These are phyloP conservation scores for Aspergillus quadrilineatus DNA, from an alignment of 2,329 filamentous ascomycete species.

Conservation along the genomic window DNA sequence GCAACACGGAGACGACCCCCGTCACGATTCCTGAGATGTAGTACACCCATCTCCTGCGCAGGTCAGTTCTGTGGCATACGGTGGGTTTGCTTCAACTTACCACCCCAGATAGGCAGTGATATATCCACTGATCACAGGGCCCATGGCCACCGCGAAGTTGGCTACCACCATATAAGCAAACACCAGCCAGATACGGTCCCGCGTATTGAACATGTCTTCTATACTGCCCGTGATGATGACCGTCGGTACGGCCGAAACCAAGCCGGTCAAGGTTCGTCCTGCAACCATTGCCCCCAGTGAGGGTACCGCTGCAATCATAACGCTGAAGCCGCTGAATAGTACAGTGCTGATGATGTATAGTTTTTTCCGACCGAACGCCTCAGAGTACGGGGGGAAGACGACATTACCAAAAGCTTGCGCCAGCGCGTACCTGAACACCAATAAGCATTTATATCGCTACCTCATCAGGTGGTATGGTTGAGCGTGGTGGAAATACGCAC, in stretches of 20 bases:
- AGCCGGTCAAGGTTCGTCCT: conserved; percentile 43
- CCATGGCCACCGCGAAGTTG: conserved; percentile 42
- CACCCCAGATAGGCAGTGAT: conserved; percentile 37
- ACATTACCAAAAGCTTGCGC: conserved; percentile 29
- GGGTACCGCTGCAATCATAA: conserved; percentile 38
- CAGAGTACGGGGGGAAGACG: conserved; percentile 32
- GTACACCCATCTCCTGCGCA: conserved; percentile 46
- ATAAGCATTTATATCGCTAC: not conserved
- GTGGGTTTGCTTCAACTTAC: conserved; percentile 24
- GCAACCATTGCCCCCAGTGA: conserved; percentile 34
- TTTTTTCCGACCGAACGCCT: conserved; percentile 32
- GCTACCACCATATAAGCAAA: conserved; percentile 44
- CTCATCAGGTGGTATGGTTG: no score
- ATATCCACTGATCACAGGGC: conserved; percentile 45
- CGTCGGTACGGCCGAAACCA: conserved; percentile 47
- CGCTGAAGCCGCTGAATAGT: conserved; percentile 25
- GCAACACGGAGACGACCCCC: conserved; percentile 30
- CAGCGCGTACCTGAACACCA: conserved; percentile 23
- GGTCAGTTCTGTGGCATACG: no score
- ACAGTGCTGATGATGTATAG: conserved; percentile 29
- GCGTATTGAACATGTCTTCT: conserved; percentile 50
- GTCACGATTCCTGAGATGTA: conserved; percentile 41
- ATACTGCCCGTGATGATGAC: conserved; percentile 48
- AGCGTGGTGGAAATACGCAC: conserved; percentile 3
- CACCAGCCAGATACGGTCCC: conserved; percentile 46